Conservation (phyloP, 164 flowering plant genomes). For the Annona cherimola region DNA sequence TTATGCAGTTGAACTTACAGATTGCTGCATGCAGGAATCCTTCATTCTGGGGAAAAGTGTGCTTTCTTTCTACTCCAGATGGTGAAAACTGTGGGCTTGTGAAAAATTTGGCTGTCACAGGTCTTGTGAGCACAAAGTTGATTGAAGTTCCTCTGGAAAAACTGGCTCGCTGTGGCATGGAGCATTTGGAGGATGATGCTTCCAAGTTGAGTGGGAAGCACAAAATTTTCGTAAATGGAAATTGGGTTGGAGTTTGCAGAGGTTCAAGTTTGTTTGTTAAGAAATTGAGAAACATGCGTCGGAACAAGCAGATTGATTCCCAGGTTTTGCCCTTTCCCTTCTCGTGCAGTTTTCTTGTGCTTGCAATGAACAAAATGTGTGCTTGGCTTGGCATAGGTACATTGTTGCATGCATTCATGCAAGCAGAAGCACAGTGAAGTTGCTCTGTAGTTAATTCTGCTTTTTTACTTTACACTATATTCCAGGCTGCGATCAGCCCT, state of each 20-base stretch:
- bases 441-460: too few species aligned
- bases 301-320: conserved; percentile 41
- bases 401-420: not conserved
- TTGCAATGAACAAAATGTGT: not conserved
- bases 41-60: conserved; percentile 90
- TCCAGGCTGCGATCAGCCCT: too few species aligned
- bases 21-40: conserved; percentile 65
- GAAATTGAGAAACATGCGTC: conserved; percentile 60
- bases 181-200: conserved; percentile 40
- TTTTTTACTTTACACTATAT: too few species aligned
- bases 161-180: conserved; percentile 68
- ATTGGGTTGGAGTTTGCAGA: conserved; percentile 76
- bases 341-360: not conserved
- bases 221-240: conserved; percentile 79
- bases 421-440: too few species aligned
- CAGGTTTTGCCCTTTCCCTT: conserved; percentile 44
- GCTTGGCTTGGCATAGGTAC: not conserved
- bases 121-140: conserved; percentile 55
- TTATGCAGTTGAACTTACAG: conserved; percentile 4
- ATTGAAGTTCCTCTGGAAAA: conserved; percentile 39
- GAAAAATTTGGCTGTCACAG: conserved; percentile 80
- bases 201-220: conserved; percentile 36
- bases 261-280: conserved; percentile 56
- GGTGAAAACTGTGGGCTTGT: conserved; percentile 97
- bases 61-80: conserved; percentile 89